phyloP scores from a whole-genome alignment of 306 rosid genomes.

The Morella rubra region DNA sequence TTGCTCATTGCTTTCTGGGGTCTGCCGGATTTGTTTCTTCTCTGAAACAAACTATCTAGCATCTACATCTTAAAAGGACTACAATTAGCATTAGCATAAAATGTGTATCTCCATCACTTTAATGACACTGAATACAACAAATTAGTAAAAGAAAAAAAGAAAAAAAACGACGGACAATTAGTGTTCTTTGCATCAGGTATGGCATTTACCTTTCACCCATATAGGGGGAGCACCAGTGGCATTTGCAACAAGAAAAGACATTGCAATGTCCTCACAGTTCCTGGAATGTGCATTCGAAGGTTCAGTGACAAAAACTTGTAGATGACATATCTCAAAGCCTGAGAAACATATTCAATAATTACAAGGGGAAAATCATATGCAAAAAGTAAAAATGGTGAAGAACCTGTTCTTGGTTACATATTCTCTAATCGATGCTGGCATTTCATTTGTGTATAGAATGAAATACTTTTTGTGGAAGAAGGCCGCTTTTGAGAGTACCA shows the following conservation, averaged over 20 bases:
- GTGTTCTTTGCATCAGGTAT: not conserved
- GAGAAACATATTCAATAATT: not conserved
- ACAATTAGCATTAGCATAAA: not conserved
- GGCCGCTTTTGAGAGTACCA: conserved; percentile 98
- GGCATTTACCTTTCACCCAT: conserved; percentile 86
- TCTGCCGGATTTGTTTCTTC: not conserved
- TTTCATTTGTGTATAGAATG: conserved; percentile 65
- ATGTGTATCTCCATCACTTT: not conserved
- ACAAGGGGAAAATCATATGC: not conserved
- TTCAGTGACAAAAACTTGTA: not conserved
- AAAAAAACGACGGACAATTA: too few relatives aligned
- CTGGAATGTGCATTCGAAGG: conserved; percentile 47
- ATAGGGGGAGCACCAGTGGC: conserved; percentile 90
- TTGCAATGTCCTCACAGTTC: conserved; percentile 98
- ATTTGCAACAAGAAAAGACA: conserved; percentile 97
- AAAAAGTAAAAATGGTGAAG: conserved; percentile 21
- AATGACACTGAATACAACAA: not conserved
- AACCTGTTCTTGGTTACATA: conserved; percentile 74
- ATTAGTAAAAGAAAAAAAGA: too few relatives aligned
- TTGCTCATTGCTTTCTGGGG: not conserved
- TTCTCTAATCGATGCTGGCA: conserved; percentile 84
- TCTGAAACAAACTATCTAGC: not conserved
- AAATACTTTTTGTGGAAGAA: conserved; percentile 93
- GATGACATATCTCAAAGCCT: not conserved
- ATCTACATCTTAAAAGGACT: not conserved